A percentile compares a stretch with the other conserved stretches of the same genome.
These are phyloP conservation scores for Monsonia emarginata DNA, from an alignment of 441 rosid genomes.

Conservation along the genomic window DNA sequence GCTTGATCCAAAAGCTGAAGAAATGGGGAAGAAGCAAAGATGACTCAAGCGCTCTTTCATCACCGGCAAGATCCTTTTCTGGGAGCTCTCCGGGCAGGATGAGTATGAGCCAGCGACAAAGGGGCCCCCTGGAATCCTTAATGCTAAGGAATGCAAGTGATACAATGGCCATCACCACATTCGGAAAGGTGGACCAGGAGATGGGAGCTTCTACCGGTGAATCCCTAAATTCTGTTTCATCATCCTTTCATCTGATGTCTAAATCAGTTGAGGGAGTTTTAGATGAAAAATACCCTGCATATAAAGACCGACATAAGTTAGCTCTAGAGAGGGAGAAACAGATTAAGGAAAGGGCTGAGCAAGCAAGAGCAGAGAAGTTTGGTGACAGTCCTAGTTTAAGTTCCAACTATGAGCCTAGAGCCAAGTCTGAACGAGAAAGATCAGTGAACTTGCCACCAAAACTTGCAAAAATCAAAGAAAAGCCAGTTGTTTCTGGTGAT, in stretches of 20 bases:
- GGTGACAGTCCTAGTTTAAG: slow-evolving; percentile 24
- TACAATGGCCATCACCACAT: background rate
- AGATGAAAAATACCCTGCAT: slow-evolving; percentile 62
- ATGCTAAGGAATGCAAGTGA: background rate
- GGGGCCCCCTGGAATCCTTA: slow-evolving; percentile 1
- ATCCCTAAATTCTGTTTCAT: slow-evolving; percentile 10
- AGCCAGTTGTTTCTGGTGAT: slow-evolving; percentile 28
- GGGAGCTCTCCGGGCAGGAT: slow-evolving; percentile 6
- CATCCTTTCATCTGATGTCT: slow-evolving; percentile 1
- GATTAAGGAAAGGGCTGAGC: slow-evolving; percentile 70
- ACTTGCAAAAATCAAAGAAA: slow-evolving; percentile 73
- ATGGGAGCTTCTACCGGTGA: slow-evolving; percentile 26
- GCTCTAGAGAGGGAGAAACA: slow-evolving; percentile 83
- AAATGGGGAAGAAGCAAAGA: slow-evolving; percentile 23
- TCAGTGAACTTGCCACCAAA: slow-evolving; percentile 46
- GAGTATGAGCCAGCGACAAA: background rate
- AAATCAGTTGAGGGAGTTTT: background rate
- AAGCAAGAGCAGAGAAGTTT: slow-evolving; percentile 68
- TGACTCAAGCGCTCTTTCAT: slow-evolving; percentile 13
- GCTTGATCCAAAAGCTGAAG: slow-evolving; percentile 13
- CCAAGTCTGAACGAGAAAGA: slow-evolving; percentile 23
- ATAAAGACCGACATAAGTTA: slow-evolving; percentile 79
- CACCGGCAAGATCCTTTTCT: background rate
- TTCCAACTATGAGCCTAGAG: slow-evolving; percentile 22
- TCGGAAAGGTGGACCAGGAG: slow-evolving; percentile 13